phyloP scores from a whole-genome alignment of 2,329 filamentous ascomycete genomes.

The Fusarium dlaminii region DNA sequence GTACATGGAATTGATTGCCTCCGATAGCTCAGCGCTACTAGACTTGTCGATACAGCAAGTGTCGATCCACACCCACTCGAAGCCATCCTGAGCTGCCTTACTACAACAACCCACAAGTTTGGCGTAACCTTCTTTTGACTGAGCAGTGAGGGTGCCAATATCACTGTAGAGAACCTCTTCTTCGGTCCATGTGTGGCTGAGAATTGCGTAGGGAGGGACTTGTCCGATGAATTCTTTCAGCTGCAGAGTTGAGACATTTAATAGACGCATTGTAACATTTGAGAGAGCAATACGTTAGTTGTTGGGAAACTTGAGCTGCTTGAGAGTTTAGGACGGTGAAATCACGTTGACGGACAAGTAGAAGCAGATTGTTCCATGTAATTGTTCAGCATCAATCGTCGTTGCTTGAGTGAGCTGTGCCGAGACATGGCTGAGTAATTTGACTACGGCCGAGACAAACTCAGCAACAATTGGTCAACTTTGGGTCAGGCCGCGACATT shows the following conservation, averaged over 20 bases:
- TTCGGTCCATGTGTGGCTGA: constrained; percentile 15
- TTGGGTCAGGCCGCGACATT: neutral
- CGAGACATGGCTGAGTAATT: neutral
- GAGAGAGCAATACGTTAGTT: neutral
- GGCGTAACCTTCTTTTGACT: neutral
- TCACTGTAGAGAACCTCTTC: constrained; percentile 10
- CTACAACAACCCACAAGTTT: constrained; percentile 2
- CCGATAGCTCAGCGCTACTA: constrained; percentile 16
- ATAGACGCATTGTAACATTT: neutral
- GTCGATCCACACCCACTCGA: constrained; percentile 12
- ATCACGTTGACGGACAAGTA: neutral
- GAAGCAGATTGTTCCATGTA: neutral
- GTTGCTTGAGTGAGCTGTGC: too few relatives aligned
- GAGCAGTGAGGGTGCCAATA: neutral
- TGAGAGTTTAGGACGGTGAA: neutral
- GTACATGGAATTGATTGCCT: constrained; percentile 22
- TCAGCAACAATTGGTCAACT: neutral
- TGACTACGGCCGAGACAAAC: neutral
- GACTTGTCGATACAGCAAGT: constrained; percentile 24
- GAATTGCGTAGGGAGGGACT: constrained; percentile 8
- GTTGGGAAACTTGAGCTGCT: neutral
- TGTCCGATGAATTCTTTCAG: constrained; percentile 5
- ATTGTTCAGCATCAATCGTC: neutral
- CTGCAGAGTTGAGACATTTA: constrained; percentile 8
- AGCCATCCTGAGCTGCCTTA: constrained; percentile 10